Percentiles rank a stretch among this genome's conserved stretches.
Conservation (phyloP, 495 filamentous ascomycete genomes). For the Pseudomonodictys pantanalensis region DNA sequence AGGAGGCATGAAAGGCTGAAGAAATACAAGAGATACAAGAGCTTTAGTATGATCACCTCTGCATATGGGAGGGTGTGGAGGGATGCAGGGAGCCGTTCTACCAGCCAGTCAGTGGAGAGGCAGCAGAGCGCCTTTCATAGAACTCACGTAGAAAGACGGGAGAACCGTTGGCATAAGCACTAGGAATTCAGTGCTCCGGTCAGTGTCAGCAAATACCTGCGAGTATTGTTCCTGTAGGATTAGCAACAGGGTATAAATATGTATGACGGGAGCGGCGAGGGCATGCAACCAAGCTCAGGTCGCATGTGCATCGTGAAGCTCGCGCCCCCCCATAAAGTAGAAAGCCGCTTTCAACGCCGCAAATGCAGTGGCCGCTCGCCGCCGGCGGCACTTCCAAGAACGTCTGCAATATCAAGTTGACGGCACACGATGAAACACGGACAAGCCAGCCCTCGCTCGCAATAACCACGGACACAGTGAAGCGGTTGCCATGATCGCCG, state of each 20-base stretch:
- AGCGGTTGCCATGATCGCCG: conserved; percentile 24
- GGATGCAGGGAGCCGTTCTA: conserved; percentile 23
- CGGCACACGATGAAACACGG: conserved; percentile 13
- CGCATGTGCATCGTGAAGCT: conserved; percentile 15
- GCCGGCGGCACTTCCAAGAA: conserved; percentile 4
- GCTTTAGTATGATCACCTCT: conserved; percentile 28
- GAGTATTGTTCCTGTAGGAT: conserved; percentile 16
- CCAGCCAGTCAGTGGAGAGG: conserved; percentile 32
- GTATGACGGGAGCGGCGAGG: no score
- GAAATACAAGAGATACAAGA: not conserved
- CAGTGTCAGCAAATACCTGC: conserved; percentile 27
- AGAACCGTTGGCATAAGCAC: conserved; percentile 33
- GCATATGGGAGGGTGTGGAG: conserved; percentile 32
- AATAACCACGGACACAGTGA: not conserved
- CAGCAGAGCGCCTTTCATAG: conserved; percentile 17
- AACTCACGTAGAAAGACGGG: conserved; percentile 32
- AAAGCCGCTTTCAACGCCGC: conserved; percentile 15
- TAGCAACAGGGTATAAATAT: conserved; percentile 34
- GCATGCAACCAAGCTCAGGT: conserved; percentile 25
- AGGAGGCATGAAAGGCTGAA: conserved; percentile 24
- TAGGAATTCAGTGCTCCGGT: conserved; percentile 27
- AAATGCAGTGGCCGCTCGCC: not conserved
- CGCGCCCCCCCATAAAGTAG: conserved; percentile 14
- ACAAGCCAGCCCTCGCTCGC: conserved; percentile 15
- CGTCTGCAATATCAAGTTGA: not conserved